Base-by-base conservation (phyloP, 1,139 yeast species). In the Lipomyces yarrowii region DNA sequence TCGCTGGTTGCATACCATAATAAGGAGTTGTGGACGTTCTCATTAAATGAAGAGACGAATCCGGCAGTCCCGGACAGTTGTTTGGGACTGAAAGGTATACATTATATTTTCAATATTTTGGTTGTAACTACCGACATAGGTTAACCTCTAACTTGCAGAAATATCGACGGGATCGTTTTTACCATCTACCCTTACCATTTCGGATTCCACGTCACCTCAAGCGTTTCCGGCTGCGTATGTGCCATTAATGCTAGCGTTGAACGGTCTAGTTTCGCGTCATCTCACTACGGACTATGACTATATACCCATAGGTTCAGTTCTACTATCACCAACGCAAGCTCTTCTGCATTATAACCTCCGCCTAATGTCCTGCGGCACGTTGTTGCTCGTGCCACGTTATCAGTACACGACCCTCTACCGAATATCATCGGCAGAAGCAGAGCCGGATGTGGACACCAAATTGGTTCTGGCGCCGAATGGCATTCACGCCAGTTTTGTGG, bases 1-100 rank as follows among this genome's bases (percentile, higher is more conserved):
- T 42, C 61, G 26, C 56, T 67, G 37, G 69, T 64, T 2, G 61
- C 68, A 10, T 55, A 65, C 53, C 62, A 61, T 30, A 57, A 60
- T 21, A 67, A 68, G 46, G 70, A 67, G 59, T 51, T 68, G 11
- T 68, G 70, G 70, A 63, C 69, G 1, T 68, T 68, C 30, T 68
- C 70, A 3, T 52, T 67, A 21, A 48, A 30, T 13, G 69, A 67
- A 15, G 23, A 32, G 7, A 59, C 33, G 33, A 53, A 26, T 48
- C 67, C 70, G 26, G 57, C 63, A 0, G 59, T 42, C 8, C 70
- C 70, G 18, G 64, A 65, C 52, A 35, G 66, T 11, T 35, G 33
- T n/a, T 65, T 64, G 55, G 69, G 63, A 3, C 57, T 68, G 32
- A 62, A 65, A 58, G 70, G 70, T 67, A 21, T 39, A 39, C 30